A percentile compares a stretch with the other conserved stretches of the same genome.
phyloP scores from a whole-genome alignment of 495 filamentous ascomycete species.

The Niebla homalea region DNA sequence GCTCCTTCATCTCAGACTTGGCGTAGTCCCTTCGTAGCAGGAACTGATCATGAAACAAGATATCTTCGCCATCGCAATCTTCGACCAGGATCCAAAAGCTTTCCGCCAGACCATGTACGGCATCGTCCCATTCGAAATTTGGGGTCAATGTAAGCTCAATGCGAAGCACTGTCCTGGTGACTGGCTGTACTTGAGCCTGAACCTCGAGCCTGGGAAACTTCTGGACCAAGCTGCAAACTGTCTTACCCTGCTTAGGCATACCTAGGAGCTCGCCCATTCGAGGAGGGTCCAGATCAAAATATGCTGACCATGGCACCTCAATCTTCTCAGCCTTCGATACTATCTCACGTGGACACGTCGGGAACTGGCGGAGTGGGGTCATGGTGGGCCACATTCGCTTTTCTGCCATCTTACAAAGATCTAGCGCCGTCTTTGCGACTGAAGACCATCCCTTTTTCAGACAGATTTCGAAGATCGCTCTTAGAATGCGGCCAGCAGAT shows the following conservation, averaged over 20 bases:
- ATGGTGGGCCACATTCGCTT: slow-evolving; percentile 99
- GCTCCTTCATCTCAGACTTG: slow-evolving; percentile 68
- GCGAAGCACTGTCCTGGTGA: slow-evolving; percentile 91
- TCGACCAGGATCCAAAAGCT: slow-evolving; percentile 96
- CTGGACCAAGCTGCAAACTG: slow-evolving; percentile 71
- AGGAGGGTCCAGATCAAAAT: slow-evolving; percentile 91
- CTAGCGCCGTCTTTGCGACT: slow-evolving; percentile 82
- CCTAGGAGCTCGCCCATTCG: slow-evolving; percentile 94
- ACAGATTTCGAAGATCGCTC: slow-evolving; percentile 92
- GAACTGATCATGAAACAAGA: slow-evolving; percentile 92
- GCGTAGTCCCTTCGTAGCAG: slow-evolving; percentile 80
- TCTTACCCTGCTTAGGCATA: slow-evolving; percentile 76
- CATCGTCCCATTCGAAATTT: slow-evolving; percentile 92
- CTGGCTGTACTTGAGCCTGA: slow-evolving; percentile 82
- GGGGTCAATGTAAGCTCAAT: slow-evolving; percentile 87
- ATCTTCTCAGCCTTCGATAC: slow-evolving; percentile 86
- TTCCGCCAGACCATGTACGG: slow-evolving; percentile 73
- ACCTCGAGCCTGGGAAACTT: slow-evolving; percentile 91
- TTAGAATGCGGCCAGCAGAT: slow-evolving; percentile 87
- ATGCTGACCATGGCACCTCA: slow-evolving; percentile 84
- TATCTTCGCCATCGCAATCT: slow-evolving; percentile 94
- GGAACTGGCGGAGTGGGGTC: slow-evolving; percentile 88
- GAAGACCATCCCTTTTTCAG: slow-evolving; percentile 93
- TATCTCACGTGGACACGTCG: slow-evolving; percentile 67
- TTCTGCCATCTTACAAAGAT: slow-evolving; percentile 98